Evolutionary conservation across 352 stramenopile genomes (phyloP), one percentile per base, ranked within the genome.

Genomic region (Salisapilia sapeloensis): DNA sequence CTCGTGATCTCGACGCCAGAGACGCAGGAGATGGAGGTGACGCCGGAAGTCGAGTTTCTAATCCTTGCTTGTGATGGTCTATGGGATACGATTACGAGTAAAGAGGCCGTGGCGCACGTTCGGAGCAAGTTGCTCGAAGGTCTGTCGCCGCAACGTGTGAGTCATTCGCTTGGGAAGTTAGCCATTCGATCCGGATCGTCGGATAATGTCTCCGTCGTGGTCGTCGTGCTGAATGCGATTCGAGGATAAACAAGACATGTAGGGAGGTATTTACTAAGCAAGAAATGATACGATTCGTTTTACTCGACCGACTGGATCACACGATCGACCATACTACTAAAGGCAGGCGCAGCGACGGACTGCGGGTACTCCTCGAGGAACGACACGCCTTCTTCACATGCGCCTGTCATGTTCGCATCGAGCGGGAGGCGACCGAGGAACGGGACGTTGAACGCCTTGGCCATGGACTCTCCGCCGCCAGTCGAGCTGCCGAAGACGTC

Each of bases 381-480:
- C 12, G 72, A 84, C 39, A 91, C 69, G 15, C 94, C 95, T 35
- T 95, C 62, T 46, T 99, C 96, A 57, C 94, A 98, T 0, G 90
- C 69, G 35, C 84, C 64, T 10, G 96, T 93, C 46, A 99, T 80
- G 44, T 97, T 96, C 22, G 93, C 80, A 61, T 99, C 95, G 15
- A 99, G 60, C 1, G 95, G 95, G 29, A 99, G 42, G 21, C 74
- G 72, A 37, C 95, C 95, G 6, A 99, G 79, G 50, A 98, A 98
- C 9, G 93, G 93, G 18, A 99, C 89, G 21, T 81, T 65, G 44
- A 98, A 98, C 36, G 82, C 62, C 30, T 90, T 78, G 6, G 94
- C 92, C 94, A 99, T 99, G 14, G 66, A 82, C 34, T 92, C 67
- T 0, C 91, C 84, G 15, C 92, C 93, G 11, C 60, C 67, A 14